phyloP scores from a whole-genome alignment of 2,329 filamentous ascomycete genomes.

The Fusarium odoratissimum region DNA sequence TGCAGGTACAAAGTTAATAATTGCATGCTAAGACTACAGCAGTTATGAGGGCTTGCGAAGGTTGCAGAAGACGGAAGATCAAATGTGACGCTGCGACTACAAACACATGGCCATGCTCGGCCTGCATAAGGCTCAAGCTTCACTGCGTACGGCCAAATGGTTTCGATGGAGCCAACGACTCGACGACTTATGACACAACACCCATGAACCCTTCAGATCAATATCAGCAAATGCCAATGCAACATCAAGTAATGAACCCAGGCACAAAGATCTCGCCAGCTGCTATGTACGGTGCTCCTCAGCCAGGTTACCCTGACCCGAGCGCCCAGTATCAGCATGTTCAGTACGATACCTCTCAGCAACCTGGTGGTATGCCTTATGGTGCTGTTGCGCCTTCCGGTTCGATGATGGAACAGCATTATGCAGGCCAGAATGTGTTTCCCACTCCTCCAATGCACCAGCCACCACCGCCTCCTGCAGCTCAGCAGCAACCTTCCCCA shows the following conservation, averaged over 20 bases:
- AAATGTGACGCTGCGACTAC: constrained; percentile 98
- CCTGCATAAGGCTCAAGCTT: constrained; percentile 90
- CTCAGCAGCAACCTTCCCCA: constrained; percentile 53
- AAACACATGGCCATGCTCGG: constrained; percentile 96
- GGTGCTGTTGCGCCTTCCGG: constrained; percentile 62
- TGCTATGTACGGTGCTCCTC: constrained; percentile 62
- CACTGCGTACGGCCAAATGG: constrained; percentile 92
- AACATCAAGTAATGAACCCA: constrained; percentile 58
- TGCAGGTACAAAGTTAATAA: not conserved
- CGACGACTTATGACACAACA: constrained; percentile 50
- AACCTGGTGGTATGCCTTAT: constrained; percentile 65
- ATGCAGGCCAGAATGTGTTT: constrained; percentile 62
- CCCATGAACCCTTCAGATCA: constrained; percentile 49
- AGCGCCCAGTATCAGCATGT: constrained; percentile 60
- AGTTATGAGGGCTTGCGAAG: constrained; percentile 98
- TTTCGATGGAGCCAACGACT: constrained; percentile 63
- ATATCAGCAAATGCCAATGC: constrained; percentile 64
- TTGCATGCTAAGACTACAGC: constrained; percentile 16
- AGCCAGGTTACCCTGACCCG: constrained; percentile 60
- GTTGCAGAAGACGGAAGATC: constrained; percentile 94
- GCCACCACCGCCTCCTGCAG: constrained; percentile 34
- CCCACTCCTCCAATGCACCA: constrained; percentile 61
- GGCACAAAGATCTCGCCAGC: constrained; percentile 54
- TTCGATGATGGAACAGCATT: constrained; percentile 63
- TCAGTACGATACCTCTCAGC: constrained; percentile 58